Evolutionary conservation across 1,284 basidiomycete genomes (phyloP).

Genomic region (Cerioporus squamosus): DNA sequence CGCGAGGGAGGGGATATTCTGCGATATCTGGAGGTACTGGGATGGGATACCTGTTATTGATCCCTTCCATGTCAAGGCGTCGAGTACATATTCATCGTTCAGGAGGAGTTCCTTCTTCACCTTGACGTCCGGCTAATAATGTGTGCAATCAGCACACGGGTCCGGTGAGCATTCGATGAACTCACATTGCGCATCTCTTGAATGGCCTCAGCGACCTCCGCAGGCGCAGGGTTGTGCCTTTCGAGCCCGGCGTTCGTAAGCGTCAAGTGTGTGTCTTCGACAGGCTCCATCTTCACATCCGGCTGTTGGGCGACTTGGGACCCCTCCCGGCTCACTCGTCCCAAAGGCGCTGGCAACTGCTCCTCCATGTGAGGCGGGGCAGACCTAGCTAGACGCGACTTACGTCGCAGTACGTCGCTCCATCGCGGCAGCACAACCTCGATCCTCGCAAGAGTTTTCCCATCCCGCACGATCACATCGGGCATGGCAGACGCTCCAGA

Average conservation of each 20-base stretch:
- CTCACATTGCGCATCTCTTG: slow-evolving; percentile 1
- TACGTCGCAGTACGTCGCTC: background rate
- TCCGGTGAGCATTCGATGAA: background rate
- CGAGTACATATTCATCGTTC: slow-evolving; percentile 8
- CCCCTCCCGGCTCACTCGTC: background rate
- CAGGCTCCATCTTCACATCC: background rate
- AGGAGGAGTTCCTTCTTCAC: slow-evolving; percentile 16
- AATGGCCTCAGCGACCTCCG: background rate
- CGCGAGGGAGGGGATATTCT: slow-evolving; percentile 24
- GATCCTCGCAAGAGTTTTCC: background rate
- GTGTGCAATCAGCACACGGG: background rate
- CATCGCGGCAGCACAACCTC: background rate
- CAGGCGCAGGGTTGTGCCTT: background rate
- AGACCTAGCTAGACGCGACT: background rate
- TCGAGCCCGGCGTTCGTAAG: background rate
- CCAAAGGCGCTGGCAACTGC: too few species aligned
- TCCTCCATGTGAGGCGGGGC: background rate
- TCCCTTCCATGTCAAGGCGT: slow-evolving; percentile 5
- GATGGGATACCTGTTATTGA: slow-evolving; percentile 9
- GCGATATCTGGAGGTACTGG: slow-evolving; percentile 6
- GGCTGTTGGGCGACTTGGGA: background rate
- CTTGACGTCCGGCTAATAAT: slow-evolving; percentile 8
- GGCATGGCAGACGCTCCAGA: background rate
- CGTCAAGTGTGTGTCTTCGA: background rate
- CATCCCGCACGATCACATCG: background rate